Evolutionary conservation across 192 early-diverging fungal species (phyloP), one percentile per base, ranked within the genome.

Genomic region (Chytriomyces sp.): DNA sequence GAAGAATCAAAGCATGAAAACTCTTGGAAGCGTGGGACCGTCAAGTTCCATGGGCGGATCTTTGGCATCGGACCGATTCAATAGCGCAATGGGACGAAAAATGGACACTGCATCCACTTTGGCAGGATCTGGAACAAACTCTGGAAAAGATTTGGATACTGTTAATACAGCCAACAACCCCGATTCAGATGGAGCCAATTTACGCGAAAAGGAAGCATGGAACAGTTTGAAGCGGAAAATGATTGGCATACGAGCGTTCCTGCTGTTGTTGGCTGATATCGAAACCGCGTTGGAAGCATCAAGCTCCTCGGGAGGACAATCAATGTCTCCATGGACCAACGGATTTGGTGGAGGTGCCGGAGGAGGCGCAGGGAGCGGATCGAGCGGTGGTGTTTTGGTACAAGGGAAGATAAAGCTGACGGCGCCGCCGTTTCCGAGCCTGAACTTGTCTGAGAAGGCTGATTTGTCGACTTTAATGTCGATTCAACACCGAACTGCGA

Each of bases 211-310:
- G 53, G 53, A 57, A 20, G 53, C 53, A n/a, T 57, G 53, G 53
- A 57, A 57, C 20, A 57, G 53, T 20, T 57, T 57, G 53, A 94
- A 95, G 71, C 82, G 92, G 46, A 88, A 93, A 80, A 90, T 90
- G 4, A 89, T 96, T 61, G 95, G 87, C 1, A 80, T 97, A 7
- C 77, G 91, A 13, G 84, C 92, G 6, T 93, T 95, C 72, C 81
- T 91, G 73, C 64, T 94, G 44, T 82, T 95, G 44, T 76, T 97
- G n/a, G 80, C 89, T 0, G 92, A 93, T 61, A 83, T 93, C 43
- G 94, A 93, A 67, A 86, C 89, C 23, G 81, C 76, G 0, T 50
- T 87, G 16, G 62, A 72, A 47, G 28, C 9, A 16, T 70, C 76
- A 5, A 69, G 44, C 24, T 70, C 76, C 9, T 64, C 67, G 50